Base-by-base conservation (phyloP, 2,329 filamentous ascomycete genomes). In the Penicillium griseofulvum region DNA sequence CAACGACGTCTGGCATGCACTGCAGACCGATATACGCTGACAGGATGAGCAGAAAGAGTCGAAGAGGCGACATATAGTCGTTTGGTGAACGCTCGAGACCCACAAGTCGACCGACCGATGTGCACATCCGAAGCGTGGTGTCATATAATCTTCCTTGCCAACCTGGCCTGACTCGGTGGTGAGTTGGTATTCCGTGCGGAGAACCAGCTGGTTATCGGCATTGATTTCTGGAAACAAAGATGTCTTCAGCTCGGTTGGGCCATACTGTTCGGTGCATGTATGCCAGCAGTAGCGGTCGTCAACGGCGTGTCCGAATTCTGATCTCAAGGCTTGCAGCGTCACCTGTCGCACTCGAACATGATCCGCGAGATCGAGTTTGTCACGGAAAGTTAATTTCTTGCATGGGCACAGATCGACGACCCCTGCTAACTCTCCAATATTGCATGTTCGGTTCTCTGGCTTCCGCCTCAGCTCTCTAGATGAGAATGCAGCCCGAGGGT, bases 91-190 rank as follows among this genome's bases (percentile, higher is more conserved):
- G 46, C 71, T 71, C 7, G 71, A 70, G 16, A 75, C 52, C 72
- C 72, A 75, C n/a, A 74, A 56, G 56, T 75, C 72, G 48, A 74
- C 61, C 0, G 72, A 74, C 49, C 72, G 65, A 56, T 75, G 72
- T 19, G 72, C 71, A 46, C 72, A 75, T 41, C 72, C 72, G 48
- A 74, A 74, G 2, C 72, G 70, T n/a, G 72, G 67, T 9, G 72
- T 73, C 60, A 74, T 73, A 33, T 61, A 64, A 41, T 72, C 68
- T 55, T 74, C 70, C 57, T 72, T 74, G 9, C 71, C 72, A 11
- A 74, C 64, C 48, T 72, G 68, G 16, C 69, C 69, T 1, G 67
- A 60, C 9, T 64, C 64, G 3, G 68, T 73, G 9, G 66, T 67
- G 56, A 75, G 58, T n/a, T 65, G 64, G 49, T 75, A 75, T 54